A percentile compares a stretch with the other conserved stretches of the same genome.
These are phyloP conservation scores for Eutrema heterophyllum DNA, from an alignment of 345 rosid species.

Conservation along the genomic window DNA sequence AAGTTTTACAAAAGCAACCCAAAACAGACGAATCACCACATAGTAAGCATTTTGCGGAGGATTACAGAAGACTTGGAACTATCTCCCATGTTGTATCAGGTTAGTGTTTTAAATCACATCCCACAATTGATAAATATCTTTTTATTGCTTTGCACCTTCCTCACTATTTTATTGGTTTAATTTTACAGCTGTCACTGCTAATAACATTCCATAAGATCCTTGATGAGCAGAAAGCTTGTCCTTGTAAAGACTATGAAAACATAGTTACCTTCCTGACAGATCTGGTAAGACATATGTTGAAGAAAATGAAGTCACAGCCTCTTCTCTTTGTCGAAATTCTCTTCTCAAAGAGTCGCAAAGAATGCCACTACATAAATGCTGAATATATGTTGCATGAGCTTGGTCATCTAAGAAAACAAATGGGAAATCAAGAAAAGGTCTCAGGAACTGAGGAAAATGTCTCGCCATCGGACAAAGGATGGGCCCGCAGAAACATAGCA, in stretches of 20 bases:
- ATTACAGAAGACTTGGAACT: slow-evolving; percentile 83
- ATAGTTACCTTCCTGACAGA: slow-evolving; percentile 62
- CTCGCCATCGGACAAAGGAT: slow-evolving; percentile 40
- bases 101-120: slow-evolving; percentile 11
- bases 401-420: slow-evolving; percentile 56
- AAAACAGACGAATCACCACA: slow-evolving; percentile 52
- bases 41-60: slow-evolving; percentile 60
- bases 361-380: slow-evolving; percentile 80
- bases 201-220: slow-evolving; percentile 67
- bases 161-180: slow-evolving; percentile 1
- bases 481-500: slow-evolving; percentile 71
- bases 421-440: slow-evolving; percentile 34
- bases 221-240: slow-evolving; percentile 66
- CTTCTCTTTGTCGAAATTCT: slow-evolving; percentile 92
- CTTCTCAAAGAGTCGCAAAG: slow-evolving; percentile 79
- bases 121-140: neutral
- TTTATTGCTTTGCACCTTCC: neutral
- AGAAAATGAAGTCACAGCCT: slow-evolving; percentile 81
- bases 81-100: slow-evolving; percentile 98
- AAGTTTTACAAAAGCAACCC: slow-evolving; percentile 79
- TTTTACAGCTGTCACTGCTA: slow-evolving; percentile 76
- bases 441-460: slow-evolving; percentile 43
- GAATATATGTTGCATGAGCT: slow-evolving; percentile 85
- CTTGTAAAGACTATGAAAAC: slow-evolving; percentile 50
- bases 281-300: slow-evolving; percentile 68